Percentiles rank a stretch among this genome's conserved stretches.
Conservation (phyloP, 129 eudicot species). For the Kitagawia praeruptora region DNA sequence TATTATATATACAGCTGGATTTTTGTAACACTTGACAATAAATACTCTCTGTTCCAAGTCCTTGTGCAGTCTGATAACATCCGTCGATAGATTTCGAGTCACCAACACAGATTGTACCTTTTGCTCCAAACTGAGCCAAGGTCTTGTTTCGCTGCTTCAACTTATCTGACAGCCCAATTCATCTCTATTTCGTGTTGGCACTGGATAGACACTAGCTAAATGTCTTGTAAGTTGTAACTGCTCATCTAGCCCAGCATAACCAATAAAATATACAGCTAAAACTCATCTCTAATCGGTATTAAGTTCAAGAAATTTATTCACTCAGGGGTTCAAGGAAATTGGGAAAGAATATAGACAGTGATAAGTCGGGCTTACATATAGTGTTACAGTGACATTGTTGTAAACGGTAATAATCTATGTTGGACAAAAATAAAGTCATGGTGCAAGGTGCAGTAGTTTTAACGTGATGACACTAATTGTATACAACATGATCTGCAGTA, state of each 20-base stretch:
- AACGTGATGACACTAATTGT: background rate
- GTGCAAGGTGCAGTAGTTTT: no score
- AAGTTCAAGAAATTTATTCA: background rate
- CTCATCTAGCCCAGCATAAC: background rate
- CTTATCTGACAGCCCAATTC: conserved; percentile 65
- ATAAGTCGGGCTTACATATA: background rate
- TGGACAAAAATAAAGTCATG: no score
- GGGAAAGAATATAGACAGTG: background rate
- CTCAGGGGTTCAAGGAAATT: background rate
- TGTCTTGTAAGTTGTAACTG: conserved; percentile 40
- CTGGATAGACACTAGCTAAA: conserved; percentile 76
- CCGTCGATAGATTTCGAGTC: conserved; percentile 52
- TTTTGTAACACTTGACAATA: conserved; percentile 69
- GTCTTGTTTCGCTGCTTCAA: conserved; percentile 67
- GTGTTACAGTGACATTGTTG: background rate
- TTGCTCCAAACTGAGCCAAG: conserved; percentile 52
- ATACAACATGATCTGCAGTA: background rate
- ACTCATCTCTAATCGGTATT: background rate
- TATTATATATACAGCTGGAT: conserved; percentile 21
- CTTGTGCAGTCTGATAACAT: conserved; percentile 47
- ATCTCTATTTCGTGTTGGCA: conserved; percentile 79
- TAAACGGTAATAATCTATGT: background rate
- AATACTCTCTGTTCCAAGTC: conserved; percentile 81
- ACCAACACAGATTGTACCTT: conserved; percentile 60
- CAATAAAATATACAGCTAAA: background rate